These are phyloP conservation scores for Globisporangium parvum DNA, from an alignment of 352 stramenopile genomes.

Conservation along the genomic window DNA sequence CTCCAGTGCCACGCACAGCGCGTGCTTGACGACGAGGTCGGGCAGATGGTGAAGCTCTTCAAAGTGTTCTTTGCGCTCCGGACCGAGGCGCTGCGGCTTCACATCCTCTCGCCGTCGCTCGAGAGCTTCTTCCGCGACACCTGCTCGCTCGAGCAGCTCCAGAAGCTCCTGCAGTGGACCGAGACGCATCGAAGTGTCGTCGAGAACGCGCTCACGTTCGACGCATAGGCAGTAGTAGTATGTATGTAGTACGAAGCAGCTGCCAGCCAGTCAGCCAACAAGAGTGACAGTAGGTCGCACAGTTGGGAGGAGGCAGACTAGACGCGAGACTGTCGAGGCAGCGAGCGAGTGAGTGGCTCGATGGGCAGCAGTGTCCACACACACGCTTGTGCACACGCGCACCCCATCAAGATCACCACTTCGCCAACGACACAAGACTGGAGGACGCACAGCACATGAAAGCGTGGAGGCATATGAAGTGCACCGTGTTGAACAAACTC, in stretches of 20 bases:
- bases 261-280: no score
- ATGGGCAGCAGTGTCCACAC: neutral
- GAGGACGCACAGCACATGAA: neutral
- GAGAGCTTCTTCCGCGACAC: slow-evolving; percentile 61
- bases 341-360: neutral
- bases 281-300: neutral
- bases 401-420: neutral
- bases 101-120: slow-evolving; percentile 59
- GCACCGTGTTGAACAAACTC: slow-evolving; percentile 8
- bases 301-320: neutral
- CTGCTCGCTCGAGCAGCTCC: slow-evolving; percentile 69
- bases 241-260: neutral
- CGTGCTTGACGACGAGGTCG: slow-evolving; percentile 57
- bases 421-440: neutral
- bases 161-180: slow-evolving; percentile 71
- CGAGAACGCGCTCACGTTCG: slow-evolving; percentile 28
- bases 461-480: no score
- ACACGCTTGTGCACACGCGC: no score
- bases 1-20: slow-evolving; percentile 55
- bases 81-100: slow-evolving; percentile 54
- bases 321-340: no score
- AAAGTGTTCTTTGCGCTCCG: slow-evolving; percentile 76
- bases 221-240: slow-evolving; percentile 3
- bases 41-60: slow-evolving; percentile 64
- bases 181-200: slow-evolving; percentile 57